Conservation (phyloP, 352 stramenopile genomes). For the Globisporangium ultimum region DNA sequence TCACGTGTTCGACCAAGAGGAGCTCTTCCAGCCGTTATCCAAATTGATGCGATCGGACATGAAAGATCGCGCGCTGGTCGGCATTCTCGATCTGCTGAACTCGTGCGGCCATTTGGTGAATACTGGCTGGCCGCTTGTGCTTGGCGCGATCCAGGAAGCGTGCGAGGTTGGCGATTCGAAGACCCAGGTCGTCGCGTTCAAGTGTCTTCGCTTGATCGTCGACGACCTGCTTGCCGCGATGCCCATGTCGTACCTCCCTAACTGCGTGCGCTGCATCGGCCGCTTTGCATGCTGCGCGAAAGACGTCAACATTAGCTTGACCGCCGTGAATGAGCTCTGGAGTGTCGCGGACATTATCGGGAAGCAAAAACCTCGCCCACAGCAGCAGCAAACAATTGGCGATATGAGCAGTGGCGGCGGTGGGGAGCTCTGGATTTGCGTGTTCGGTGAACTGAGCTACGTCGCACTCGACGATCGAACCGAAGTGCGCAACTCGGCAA, state of each 20-base stretch:
- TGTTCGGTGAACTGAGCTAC: constrained; percentile 77
- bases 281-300: constrained; percentile 92
- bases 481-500: constrained; percentile 95
- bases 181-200: constrained; percentile 90
- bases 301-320: constrained; percentile 98
- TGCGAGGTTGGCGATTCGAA: constrained; percentile 64
- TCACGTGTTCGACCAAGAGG: constrained; percentile 67
- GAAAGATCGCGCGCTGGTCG: constrained; percentile 68
- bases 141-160: constrained; percentile 63
- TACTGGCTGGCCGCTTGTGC: constrained; percentile 63
- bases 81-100: constrained; percentile 78
- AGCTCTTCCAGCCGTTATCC: constrained; percentile 59
- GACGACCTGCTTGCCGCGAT: constrained; percentile 94
- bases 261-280: constrained; percentile 92
- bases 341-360: constrained; percentile 88
- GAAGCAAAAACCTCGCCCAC: constrained; percentile 39
- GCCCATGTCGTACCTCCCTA: constrained; percentile 52
- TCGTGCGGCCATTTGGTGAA: constrained; percentile 70
- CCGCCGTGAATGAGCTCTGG: constrained; percentile 96
- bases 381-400: not conserved
- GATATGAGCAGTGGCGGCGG: not conserved
- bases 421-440: constrained; percentile 50
- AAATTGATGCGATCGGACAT: constrained; percentile 67
- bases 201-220: constrained; percentile 95
- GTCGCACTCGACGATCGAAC: constrained; percentile 91